Conservation (phyloP, 2,329 filamentous ascomycete species). For the Furcasterigmium furcatum region DNA sequence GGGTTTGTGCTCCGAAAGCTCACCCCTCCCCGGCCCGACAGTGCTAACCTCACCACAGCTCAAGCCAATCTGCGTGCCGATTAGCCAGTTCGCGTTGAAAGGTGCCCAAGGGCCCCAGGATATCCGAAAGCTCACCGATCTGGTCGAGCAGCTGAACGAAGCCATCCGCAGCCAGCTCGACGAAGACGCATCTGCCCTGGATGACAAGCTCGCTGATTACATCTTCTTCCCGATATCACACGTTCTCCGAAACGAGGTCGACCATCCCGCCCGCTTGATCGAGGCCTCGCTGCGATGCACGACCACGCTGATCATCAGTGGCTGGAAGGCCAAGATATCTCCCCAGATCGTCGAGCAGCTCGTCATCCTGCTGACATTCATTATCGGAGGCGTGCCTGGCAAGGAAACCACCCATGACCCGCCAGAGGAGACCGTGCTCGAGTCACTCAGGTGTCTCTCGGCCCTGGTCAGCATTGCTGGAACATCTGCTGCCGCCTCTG, state of each 20-base stretch:
- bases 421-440: slow-evolving; percentile 71
- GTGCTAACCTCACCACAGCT: too few species aligned
- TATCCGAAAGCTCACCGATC: slow-evolving; percentile 39
- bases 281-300: slow-evolving; percentile 78
- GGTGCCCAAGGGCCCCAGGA: slow-evolving; percentile 36
- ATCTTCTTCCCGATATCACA: slow-evolving; percentile 90
- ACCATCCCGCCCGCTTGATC: slow-evolving; percentile 66
- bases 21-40: background rate
- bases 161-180: slow-evolving; percentile 42
- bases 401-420: slow-evolving; percentile 42
- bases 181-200: slow-evolving; percentile 51
- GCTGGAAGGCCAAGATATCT: slow-evolving; percentile 73
- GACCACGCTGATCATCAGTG: slow-evolving; percentile 67
- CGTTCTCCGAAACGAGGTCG: slow-evolving; percentile 73
- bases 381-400: slow-evolving; percentile 70
- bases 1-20: slow-evolving; percentile 19
- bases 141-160: slow-evolving; percentile 40
- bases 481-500: slow-evolving; percentile 43
- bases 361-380: slow-evolving; percentile 77
- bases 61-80: slow-evolving; percentile 58
- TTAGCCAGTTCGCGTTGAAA: slow-evolving; percentile 54
- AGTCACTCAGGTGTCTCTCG: slow-evolving; percentile 67
- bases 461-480: slow-evolving; percentile 61
- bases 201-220: slow-evolving; percentile 87
- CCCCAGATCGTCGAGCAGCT: slow-evolving; percentile 77